Evolutionary conservation across 2,329 filamentous ascomycete genomes (phyloP).

Genomic region (Beauveria sp.): DNA sequence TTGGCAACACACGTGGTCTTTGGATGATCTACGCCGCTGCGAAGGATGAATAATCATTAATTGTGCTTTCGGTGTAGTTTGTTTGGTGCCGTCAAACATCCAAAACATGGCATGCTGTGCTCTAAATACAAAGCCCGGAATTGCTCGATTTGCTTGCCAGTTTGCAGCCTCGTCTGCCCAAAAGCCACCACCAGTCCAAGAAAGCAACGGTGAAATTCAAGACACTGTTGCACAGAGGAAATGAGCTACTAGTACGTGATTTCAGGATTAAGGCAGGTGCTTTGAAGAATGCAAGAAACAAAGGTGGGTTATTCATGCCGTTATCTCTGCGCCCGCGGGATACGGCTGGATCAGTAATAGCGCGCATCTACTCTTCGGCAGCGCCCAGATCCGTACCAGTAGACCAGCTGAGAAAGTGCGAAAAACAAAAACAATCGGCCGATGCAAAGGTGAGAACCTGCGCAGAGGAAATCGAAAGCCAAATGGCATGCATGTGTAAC

Average conservation of each 20-base stretch:
- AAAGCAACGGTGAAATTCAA: too few species aligned
- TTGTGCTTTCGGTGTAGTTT: not conserved
- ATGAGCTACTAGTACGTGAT: not conserved
- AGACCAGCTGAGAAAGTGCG: not conserved
- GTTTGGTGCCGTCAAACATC: not conserved
- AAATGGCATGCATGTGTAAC: not conserved
- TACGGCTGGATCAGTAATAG: not conserved
- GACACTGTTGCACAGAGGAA: not conserved
- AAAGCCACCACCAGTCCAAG: too few species aligned
- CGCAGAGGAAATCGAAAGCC: not conserved
- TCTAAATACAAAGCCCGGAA: too few species aligned
- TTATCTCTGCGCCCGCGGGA: not conserved
- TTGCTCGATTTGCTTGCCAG: too few species aligned
- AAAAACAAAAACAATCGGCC: not conserved
- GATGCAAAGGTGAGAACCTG: not conserved
- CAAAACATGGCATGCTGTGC: not conserved
- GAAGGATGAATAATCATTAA: not conserved
- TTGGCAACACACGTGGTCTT: not conserved
- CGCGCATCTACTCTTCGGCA: not conserved
- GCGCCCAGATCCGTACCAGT: not conserved
- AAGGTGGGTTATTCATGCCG: not conserved
- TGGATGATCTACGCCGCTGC: not conserved
- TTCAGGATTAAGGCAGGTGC: too few species aligned
- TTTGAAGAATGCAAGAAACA: not conserved
- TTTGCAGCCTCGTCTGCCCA: too few species aligned